Base-by-base conservation (phyloP, 2,329 filamentous ascomycete species). In the Macrophomina pseudophaseolina region DNA sequence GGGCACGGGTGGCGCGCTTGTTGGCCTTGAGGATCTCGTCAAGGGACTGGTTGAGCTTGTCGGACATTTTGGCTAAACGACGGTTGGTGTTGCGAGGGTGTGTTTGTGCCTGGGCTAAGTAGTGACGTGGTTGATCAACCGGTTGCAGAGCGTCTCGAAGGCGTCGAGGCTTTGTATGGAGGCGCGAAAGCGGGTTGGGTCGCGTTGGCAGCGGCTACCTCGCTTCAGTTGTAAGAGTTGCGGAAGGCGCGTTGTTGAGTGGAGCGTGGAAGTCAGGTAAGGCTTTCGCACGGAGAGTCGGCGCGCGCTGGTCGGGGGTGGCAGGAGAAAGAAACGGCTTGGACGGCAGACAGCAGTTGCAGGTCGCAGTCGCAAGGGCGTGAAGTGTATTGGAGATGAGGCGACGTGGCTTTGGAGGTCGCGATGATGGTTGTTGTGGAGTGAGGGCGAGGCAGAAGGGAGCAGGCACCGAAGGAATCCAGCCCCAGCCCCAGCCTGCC, bases 21-120 rank as follows among this genome's bases (percentile, higher is more conserved):
- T 86, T 89, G 77, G 89, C 91, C 80, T 91, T 92, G 85, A 97
- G 90, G 82, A 99, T 97, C 83, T 97, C 93, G 80, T 98, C 95
- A 73, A 99, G 92, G 84, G 93, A 94, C 85, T 96, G 90, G 81
- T 97, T 93, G 78, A 99, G 91, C 85, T 97, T 97, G 84, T 88
- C 90, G 85, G 93, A 92, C 93, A 97, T 71, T 49, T 44, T 67
- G 64, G 54, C 46, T 54, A 23, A 49, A 28, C 16, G n/a, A 28
- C 33, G 33, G 44, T 16, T 58, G 63, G 33, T 56, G 42, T 51
- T 49, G 42, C 38, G 16, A 66, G 64, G 65, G 52, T 68, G 67
- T 40, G 63, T 60, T 64, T 67, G 42, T 67, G 42, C 16, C 65
- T 67, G 54, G 62, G 66, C 64, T 33, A 32, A 52, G 42, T 64